A percentile compares a stretch with the other conserved stretches of the same genome.
phyloP scores from a whole-genome alignment of 768 basidiomycete species.

The Mycena albidolilacea region DNA sequence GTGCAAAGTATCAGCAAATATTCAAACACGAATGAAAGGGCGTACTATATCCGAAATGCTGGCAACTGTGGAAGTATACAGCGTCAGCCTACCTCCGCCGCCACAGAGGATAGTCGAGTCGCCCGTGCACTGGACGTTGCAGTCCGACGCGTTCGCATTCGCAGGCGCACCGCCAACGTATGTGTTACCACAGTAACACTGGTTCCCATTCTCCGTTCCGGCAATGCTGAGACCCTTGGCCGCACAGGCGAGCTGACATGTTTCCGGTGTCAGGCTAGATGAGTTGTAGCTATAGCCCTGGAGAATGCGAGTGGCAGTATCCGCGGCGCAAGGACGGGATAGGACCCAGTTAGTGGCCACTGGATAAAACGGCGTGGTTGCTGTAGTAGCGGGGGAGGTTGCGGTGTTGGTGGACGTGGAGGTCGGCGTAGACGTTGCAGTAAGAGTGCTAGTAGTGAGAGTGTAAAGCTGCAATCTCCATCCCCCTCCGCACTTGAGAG shows the following conservation, averaged over 20 bases:
- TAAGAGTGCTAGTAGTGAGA: neutral
- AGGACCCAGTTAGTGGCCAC: conserved; percentile 3
- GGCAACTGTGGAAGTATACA: conserved; percentile 14
- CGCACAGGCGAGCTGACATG: conserved; percentile 30
- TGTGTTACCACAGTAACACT: conserved; percentile 30
- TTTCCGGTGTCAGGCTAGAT: conserved; percentile 18
- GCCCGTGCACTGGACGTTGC: conserved; percentile 15
- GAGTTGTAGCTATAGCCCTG: conserved; percentile 25
- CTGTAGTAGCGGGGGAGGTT: neutral
- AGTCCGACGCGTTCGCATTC: conserved; percentile 1
- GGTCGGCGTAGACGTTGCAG: neutral
- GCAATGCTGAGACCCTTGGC: conserved; percentile 12
- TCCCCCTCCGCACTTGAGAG: neutral
- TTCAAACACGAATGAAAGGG: neutral
- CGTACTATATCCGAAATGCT: conserved; percentile 16
- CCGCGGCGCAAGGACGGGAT: conserved; percentile 29
- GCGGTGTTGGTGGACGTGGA: neutral
- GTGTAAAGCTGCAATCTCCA: conserved; percentile 12
- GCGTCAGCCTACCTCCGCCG: neutral
- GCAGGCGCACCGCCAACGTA: conserved; percentile 30
- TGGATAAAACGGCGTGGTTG: neutral
- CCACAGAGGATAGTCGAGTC: conserved; percentile 1
- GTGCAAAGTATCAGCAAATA: neutral
- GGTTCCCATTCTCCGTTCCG: conserved; percentile 27
- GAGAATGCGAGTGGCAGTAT: conserved; percentile 27